phyloP scores from a whole-genome alignment of 2,329 filamentous ascomycete genomes.

The Mariannaea elegans region DNA sequence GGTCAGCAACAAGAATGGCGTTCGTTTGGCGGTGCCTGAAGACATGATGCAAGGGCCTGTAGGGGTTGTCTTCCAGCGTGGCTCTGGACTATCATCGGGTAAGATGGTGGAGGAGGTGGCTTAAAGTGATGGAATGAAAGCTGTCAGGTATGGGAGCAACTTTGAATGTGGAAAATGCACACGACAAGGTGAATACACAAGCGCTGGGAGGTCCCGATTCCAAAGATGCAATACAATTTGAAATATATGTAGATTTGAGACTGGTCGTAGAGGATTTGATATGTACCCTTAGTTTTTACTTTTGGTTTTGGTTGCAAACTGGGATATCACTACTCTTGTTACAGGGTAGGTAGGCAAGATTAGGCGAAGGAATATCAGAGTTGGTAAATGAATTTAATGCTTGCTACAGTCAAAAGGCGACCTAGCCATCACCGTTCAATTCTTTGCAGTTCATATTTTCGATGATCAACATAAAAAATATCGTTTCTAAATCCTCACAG shows the following conservation, averaged over 20 bases:
- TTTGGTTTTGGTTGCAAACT: background rate
- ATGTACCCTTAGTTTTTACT: background rate
- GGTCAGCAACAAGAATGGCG: constrained; percentile 73
- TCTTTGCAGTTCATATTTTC: too few relatives aligned
- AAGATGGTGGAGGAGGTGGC: constrained; percentile 67
- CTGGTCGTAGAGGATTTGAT: too few relatives aligned
- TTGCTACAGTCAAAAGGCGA: background rate
- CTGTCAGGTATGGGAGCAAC: background rate
- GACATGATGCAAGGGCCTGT: constrained; percentile 73
- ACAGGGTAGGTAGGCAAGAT: background rate
- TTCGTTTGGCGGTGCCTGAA: constrained; percentile 69
- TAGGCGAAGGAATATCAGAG: background rate
- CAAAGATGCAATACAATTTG: too few relatives aligned
- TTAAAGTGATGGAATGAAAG: constrained; percentile 31
- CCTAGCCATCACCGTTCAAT: too few relatives aligned
- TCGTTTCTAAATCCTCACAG: too few relatives aligned
- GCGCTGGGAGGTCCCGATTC: too few relatives aligned
- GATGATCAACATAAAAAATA: too few relatives aligned
- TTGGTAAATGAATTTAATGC: constrained; percentile 5
- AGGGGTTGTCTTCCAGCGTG: constrained; percentile 64
- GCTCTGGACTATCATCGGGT: constrained; percentile 44
- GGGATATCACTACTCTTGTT: background rate
- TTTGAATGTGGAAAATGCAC: too few relatives aligned
- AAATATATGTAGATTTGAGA: too few relatives aligned
- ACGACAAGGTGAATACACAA: background rate